These are phyloP conservation scores for Dendrothele bispora DNA, from an alignment of 768 basidiomycete species.

Conservation along the genomic window DNA sequence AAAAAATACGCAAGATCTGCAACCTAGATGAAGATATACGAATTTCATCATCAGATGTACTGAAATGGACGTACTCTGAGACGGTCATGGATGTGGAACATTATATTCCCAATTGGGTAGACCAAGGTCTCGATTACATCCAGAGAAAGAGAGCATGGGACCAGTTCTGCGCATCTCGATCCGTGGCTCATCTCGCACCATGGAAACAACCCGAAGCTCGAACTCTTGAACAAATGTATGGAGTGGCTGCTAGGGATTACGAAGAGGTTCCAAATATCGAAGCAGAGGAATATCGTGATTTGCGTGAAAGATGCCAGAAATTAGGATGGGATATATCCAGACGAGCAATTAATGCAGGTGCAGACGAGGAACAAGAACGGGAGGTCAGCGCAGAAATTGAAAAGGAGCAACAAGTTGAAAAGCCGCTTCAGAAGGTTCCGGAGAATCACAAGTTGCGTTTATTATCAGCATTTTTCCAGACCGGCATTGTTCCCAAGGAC, in stretches of 20 bases:
- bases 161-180: background rate
- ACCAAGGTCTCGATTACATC: slow-evolving; percentile 35
- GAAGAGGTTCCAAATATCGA: background rate
- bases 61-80: slow-evolving; percentile 44
- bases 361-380: slow-evolving; percentile 23
- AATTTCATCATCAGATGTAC: slow-evolving; percentile 28
- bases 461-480: slow-evolving; percentile 19
- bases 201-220: slow-evolving; percentile 31
- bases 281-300: slow-evolving; percentile 1
- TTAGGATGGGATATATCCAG: slow-evolving; percentile 5
- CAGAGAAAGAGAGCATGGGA: slow-evolving; percentile 20
- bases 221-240: slow-evolving; percentile 24
- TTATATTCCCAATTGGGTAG: slow-evolving; percentile 39
- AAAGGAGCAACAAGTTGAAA: slow-evolving; percentile 17
- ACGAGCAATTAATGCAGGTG: background rate
- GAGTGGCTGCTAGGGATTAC: background rate
- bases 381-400: slow-evolving; percentile 22
- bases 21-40: slow-evolving; percentile 9
- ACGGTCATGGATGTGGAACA: slow-evolving; percentile 44
- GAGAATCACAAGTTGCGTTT: slow-evolving; percentile 10
- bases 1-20: slow-evolving; percentile 28
- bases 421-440: too few relatives aligned
- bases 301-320: slow-evolving; percentile 7
- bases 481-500: background rate
- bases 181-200: background rate